Evolutionary conservation across 805 yeast genomes (phyloP), one percentile per base, ranked within the genome.

Genomic region (Ogataea sp.): DNA sequence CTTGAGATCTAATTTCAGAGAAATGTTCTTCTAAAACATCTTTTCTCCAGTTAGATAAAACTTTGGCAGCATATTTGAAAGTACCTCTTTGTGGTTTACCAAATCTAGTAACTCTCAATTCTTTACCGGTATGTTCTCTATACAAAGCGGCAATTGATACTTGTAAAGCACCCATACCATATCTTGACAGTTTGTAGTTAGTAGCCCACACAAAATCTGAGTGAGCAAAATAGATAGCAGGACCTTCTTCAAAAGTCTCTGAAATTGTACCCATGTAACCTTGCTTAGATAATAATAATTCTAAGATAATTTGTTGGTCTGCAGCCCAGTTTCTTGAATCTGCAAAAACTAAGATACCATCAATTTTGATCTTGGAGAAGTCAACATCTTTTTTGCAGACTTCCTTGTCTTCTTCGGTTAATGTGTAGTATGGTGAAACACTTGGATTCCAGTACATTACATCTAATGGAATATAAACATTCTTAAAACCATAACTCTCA

Each of bases 181-280:
- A 85, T 56, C 96, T 71, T 15, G 87, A 77, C 45, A 83, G 67
- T 50, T 75, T 76, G 56, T 83, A 86, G 61, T 86, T 83, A 3
- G 96, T 84, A 11, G 95, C 90, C 96, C 96, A 87, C 40, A 87
- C 85, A 52, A 87, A 83, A 62, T 87, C 96, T 17, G 90, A 83
- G 59, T 87, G 95, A 32, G 95, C 95, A 68, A 86, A 87, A 62
- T 83, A 84, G 41, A 86, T 75, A 36, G 78, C 77, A 26, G 95
- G 93, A 29, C 89, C 89, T 46, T 85, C 88, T 43, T 80, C 81
- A 54, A 61, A 78, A 15, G 82, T 75, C 47, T 77, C 70, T 30
- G 83, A 73, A 32, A 73, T 69, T 4, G 96, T 87, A 32, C 95
- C 95, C 88, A 87, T 82, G 32, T 73, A 76, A 52, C 96, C 96